Conservation (phyloP, 345 rosid species). For the Eutrema heterophyllum region DNA sequence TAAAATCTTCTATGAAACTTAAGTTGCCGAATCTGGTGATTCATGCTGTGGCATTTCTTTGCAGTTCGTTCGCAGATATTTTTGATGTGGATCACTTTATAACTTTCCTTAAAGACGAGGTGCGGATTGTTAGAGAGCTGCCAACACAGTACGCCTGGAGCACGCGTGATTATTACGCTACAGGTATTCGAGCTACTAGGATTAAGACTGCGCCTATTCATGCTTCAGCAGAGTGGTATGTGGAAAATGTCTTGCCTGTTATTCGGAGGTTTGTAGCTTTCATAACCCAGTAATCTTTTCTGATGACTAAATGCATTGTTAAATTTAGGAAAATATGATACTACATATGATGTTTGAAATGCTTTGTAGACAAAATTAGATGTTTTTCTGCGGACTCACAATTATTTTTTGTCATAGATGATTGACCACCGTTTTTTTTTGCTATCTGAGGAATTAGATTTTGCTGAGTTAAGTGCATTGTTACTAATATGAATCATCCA, state of each 20-base stretch:
- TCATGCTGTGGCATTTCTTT: slow-evolving; percentile 8
- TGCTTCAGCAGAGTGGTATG: slow-evolving; percentile 84
- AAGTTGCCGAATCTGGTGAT: neutral
- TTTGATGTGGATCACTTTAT: slow-evolving; percentile 91
- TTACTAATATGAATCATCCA: neutral
- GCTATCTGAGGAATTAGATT: neutral
- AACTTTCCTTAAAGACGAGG: slow-evolving; percentile 47
- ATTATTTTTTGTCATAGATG: neutral
- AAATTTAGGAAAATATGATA: neutral
- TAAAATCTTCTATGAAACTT: slow-evolving; percentile 12
- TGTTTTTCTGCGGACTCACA: neutral
- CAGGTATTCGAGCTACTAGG: slow-evolving; percentile 90
- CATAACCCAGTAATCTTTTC: neutral
- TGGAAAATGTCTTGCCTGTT: slow-evolving; percentile 83
- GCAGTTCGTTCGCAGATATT: slow-evolving; percentile 76
- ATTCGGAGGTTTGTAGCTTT: slow-evolving; percentile 59
- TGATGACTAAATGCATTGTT: neutral
- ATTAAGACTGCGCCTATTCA: slow-evolving; percentile 87
- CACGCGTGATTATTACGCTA: slow-evolving; percentile 88
- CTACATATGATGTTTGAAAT: neutral
- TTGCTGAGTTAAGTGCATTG: neutral
- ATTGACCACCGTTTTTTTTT: neutral
- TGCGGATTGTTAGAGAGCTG: slow-evolving; percentile 59
- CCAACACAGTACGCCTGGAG: slow-evolving; percentile 79
- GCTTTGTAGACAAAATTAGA: neutral